Percentiles rank a stretch among this genome's conserved stretches.
Evolutionary conservation across 257 asterid species (phyloP).

Genomic region (Striga asiatica): DNA sequence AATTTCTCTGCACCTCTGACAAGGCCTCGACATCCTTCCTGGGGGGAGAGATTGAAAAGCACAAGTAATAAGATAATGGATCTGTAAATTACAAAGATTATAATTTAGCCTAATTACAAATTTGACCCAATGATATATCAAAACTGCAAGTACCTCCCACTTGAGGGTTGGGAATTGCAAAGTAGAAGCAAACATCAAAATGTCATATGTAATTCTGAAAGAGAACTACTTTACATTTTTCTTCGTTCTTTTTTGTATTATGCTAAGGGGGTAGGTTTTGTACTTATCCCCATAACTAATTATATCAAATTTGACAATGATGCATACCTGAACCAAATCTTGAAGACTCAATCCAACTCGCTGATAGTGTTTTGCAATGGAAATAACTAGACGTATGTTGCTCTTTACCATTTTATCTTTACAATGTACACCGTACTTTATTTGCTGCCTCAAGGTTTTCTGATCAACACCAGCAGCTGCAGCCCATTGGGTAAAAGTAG

Average conservation of each 20-base stretch:
- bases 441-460: slow-evolving; percentile 63
- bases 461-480: slow-evolving; percentile 84
- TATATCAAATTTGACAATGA: slow-evolving; percentile 2
- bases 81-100: too few species aligned
- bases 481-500: slow-evolving; percentile 80
- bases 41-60: slow-evolving; percentile 17
- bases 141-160: background rate
- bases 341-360: slow-evolving; percentile 90
- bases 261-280: background rate
- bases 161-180: background rate
- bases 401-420: slow-evolving; percentile 89
- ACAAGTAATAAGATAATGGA: slow-evolving; percentile 8
- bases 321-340: slow-evolving; percentile 89
- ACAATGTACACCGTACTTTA: slow-evolving; percentile 65
- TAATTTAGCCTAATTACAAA: background rate
- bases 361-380: slow-evolving; percentile 88
- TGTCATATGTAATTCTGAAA: too few species aligned
- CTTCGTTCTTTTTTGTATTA: too few species aligned
- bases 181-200: background rate
- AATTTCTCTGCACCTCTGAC: slow-evolving; percentile 85
- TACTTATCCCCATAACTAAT: background rate
- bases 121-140: background rate
- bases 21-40: slow-evolving; percentile 98
- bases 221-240: too few species aligned
- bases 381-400: slow-evolving; percentile 84